A percentile compares a stretch with the other conserved stretches of the same genome.
Conservation (phyloP, 768 basidiomycete genomes). For the Trametopsis cervina region DNA sequence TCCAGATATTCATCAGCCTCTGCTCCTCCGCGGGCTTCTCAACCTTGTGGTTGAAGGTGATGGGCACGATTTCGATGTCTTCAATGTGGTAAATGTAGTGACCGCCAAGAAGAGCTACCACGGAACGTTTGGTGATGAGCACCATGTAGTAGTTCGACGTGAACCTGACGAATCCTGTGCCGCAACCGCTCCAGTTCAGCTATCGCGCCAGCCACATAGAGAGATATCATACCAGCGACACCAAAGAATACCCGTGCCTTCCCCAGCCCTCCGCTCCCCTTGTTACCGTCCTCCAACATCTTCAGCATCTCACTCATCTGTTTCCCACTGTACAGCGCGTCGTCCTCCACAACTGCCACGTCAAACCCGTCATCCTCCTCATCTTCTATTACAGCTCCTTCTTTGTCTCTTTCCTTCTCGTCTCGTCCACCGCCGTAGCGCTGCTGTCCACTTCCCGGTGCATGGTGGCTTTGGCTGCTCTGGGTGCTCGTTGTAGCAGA, state of each 20-base stretch:
- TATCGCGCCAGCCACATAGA: no score
- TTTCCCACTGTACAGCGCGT: slow-evolving; percentile 78
- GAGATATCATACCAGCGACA: slow-evolving; percentile 61
- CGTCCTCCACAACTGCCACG: slow-evolving; percentile 78
- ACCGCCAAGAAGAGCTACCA: slow-evolving; percentile 90
- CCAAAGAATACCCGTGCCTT: slow-evolving; percentile 77
- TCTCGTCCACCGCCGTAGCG: no score
- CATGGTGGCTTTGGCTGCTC: slow-evolving; percentile 24
- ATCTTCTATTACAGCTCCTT: neutral
- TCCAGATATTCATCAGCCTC: slow-evolving; percentile 83
- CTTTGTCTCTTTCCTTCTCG: no score
- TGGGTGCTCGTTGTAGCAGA: neutral
- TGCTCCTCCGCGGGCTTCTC: slow-evolving; percentile 89
- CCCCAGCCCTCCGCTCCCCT: slow-evolving; percentile 78
- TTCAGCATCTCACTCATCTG: slow-evolving; percentile 89
- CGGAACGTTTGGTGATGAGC: slow-evolving; percentile 80
- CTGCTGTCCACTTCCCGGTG: neutral
- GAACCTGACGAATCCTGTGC: slow-evolving; percentile 84
- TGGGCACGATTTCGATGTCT: slow-evolving; percentile 74
- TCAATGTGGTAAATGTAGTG: slow-evolving; percentile 98
- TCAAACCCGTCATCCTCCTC: slow-evolving; percentile 33
- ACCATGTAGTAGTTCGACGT: slow-evolving; percentile 97
- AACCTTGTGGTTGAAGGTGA: slow-evolving; percentile 73
- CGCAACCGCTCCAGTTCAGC: neutral
- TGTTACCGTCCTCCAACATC: slow-evolving; percentile 96